phyloP scores from a whole-genome alignment of 495 filamentous ascomycete species.

The Penicillium crystallinum region DNA sequence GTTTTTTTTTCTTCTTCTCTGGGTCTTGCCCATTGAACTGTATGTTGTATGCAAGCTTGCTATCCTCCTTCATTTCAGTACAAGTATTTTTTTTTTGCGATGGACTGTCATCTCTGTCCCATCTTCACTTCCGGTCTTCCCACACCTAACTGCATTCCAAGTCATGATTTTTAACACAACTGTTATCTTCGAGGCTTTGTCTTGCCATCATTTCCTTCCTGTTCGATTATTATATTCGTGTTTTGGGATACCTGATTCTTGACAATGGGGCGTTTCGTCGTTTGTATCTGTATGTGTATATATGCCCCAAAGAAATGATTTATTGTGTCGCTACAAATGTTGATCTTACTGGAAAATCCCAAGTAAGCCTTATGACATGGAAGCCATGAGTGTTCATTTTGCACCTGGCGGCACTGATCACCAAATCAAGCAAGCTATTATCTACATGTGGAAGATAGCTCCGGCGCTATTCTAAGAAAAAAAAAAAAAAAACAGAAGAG shows the following conservation, averaged over 20 bases:
- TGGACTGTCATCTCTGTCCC: not conserved
- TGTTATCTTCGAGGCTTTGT: not conserved
- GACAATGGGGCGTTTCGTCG: not conserved
- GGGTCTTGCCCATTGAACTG: constrained; percentile 6
- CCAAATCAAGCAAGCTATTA: constrained; percentile 9
- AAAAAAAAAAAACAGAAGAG: constrained; percentile 12
- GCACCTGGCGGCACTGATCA: not conserved
- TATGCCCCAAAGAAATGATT: not conserved
- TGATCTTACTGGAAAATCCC: not conserved
- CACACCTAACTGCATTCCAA: constrained; percentile 4
- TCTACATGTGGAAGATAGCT: constrained; percentile 16
- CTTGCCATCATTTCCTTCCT: too few species aligned
- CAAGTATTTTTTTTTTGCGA: constrained; percentile 12
- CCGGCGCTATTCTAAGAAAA: constrained; percentile 17
- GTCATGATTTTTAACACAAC: constrained; percentile 1
- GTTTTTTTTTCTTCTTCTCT: constrained; percentile 5
- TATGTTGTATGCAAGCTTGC: constrained; percentile 7
- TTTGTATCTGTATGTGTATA: constrained; percentile 6
- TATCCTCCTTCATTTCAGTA: constrained; percentile 13
- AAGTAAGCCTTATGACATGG: not conserved
- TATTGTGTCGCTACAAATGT: not conserved
- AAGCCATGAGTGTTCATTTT: too few species aligned
- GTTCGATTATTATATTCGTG: not conserved
- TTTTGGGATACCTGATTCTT: constrained; percentile 5
- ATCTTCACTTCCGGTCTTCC: not conserved